A percentile compares a stretch with the other conserved stretches of the same genome.
Evolutionary conservation across 257 asterid genomes (phyloP).

Genomic region (Jacaranda copaia): DNA sequence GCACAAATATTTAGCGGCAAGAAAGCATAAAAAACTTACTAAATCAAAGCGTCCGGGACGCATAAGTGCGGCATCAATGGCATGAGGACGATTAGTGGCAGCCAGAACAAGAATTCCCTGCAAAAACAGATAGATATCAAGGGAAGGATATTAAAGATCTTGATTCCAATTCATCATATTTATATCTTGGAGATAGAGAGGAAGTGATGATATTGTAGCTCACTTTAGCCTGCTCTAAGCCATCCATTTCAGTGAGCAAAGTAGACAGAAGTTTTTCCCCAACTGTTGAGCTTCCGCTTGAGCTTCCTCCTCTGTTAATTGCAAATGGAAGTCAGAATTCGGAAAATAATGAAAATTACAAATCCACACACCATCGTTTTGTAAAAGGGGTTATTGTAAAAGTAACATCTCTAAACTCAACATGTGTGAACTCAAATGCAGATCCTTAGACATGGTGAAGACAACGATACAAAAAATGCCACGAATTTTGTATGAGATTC

Average conservation of each 20-base stretch:
- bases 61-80: constrained; percentile 92
- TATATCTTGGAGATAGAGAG: constrained; percentile 13
- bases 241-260: constrained; percentile 97
- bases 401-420: not conserved
- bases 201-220: constrained; percentile 27
- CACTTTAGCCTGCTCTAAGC: constrained; percentile 92
- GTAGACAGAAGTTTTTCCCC: constrained; percentile 94
- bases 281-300: constrained; percentile 74
- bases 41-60: constrained; percentile 98
- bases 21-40: constrained; percentile 50
- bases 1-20: constrained; percentile 14
- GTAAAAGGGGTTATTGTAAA: no score
- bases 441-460: not conserved
- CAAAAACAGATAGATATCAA: constrained; percentile 23
- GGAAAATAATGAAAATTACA: not conserved
- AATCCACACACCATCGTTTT: not conserved
- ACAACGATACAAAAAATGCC: not conserved
- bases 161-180: constrained; percentile 5
- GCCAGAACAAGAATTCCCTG: constrained; percentile 98
- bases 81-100: constrained; percentile 93
- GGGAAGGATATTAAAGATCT: constrained; percentile 7
- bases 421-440: not conserved
- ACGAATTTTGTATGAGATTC: not conserved
- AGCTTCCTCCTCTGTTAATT: constrained; percentile 78
- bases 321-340: constrained; percentile 19